Base-by-base conservation (phyloP, 1,139 yeast species). In the Pichia sp. region DNA sequence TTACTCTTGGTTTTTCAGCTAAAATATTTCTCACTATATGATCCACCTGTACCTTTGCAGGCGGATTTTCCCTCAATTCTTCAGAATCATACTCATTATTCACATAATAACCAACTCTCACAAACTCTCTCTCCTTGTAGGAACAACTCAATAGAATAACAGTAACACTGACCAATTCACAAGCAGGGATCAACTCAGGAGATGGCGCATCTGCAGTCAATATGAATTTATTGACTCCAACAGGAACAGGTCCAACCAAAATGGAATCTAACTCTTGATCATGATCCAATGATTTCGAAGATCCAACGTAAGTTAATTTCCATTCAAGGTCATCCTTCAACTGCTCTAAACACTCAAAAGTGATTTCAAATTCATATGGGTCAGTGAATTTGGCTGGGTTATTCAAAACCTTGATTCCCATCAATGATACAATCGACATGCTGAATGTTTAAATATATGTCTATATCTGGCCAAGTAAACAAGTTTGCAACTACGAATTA, bases 1-100 rank as follows among this genome's bases (percentile, higher is more conserved):
- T 92, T 37, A 94, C 98, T 55, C 98, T 73, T 35, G 99, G 99
- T 68, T 92, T 94, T 61, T 94, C 98, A 2, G 97, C 97, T 49
- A 94, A 69, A 41, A 92, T 86, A 64, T 90, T 94, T 59, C 99
- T 75, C 38, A 86, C 95, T 36, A 92, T 96, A 59, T 85, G 95
- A 46, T 90, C 97, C 16, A 92, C 90, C 59, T 86, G 96, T 1
- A 92, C 97, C 61, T 87, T 86, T 8, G 81, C 77, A 2, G 98
- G 98, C 1, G 98, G 97, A 55, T 86, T 87, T 58, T 87, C 95
- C 50, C 96, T 74, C 57, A 92, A 68, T 58, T 92, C 98, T 61
- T 90, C 97, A 10, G 82, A 72, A 59, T 92, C 97, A 59, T 92
- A 92, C 61, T 92, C 99, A 64, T 92, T 92, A 66, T 92, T 92